Evolutionary conservation across 352 stramenopile genomes (phyloP).

Genomic region (Aphanomyces astaci): DNA sequence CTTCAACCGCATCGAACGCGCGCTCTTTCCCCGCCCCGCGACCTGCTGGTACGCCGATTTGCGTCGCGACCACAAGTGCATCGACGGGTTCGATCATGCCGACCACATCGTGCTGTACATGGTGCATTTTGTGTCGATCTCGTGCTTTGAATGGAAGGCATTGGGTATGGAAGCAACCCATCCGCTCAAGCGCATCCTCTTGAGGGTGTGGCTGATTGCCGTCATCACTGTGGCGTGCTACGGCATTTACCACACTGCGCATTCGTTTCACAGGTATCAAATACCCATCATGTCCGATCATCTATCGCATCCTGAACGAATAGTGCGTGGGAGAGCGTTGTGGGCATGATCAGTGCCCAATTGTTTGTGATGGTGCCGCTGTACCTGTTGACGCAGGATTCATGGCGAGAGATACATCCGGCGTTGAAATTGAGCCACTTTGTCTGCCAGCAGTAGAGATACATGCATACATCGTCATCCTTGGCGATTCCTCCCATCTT

Average conservation of each 20-base stretch:
- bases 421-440: background rate
- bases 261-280: constrained; percentile 50
- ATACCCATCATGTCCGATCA: background rate
- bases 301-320: background rate
- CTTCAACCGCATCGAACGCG: constrained; percentile 46
- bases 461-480: background rate
- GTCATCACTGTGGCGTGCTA: constrained; percentile 35
- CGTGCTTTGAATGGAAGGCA: constrained; percentile 70
- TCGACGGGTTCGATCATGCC: constrained; percentile 58
- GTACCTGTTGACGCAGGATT: constrained; percentile 54
- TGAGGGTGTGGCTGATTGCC: constrained; percentile 42
- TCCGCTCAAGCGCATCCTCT: constrained; percentile 38
- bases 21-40: constrained; percentile 28
- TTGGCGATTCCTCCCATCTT: background rate
- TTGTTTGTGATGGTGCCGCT: constrained; percentile 51
- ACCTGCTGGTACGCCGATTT: constrained; percentile 56
- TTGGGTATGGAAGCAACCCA: constrained; percentile 27
- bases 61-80: constrained; percentile 45
- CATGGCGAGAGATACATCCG: constrained; percentile 21
- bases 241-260: constrained; percentile 58
- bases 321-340: constrained; percentile 44
- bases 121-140: constrained; percentile 59
- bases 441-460: background rate
- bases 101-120: constrained; percentile 73
- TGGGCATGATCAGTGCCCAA: constrained; percentile 52